phyloP scores from a whole-genome alignment of 2,329 filamentous ascomycete species.

The Rugonectria rugulosa region DNA sequence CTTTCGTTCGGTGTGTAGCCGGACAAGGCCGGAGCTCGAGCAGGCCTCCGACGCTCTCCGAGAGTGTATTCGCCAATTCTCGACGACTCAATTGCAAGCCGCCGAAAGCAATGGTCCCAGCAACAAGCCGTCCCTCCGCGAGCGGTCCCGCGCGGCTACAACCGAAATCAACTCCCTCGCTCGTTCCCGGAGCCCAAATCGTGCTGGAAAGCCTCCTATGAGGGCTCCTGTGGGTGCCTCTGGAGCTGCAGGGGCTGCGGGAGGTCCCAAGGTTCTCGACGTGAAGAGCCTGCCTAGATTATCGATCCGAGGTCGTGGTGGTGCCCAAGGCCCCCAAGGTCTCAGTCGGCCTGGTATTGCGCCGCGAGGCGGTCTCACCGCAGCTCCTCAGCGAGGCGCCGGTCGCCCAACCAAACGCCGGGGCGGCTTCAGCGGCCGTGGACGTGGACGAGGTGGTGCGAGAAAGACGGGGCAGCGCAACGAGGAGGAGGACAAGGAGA shows the following conservation, averaged over 20 bases:
- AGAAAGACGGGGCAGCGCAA: slow-evolving; percentile 24
- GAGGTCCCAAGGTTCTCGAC: slow-evolving; percentile 48
- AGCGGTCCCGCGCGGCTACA: slow-evolving; percentile 45
- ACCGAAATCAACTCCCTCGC: slow-evolving; percentile 45
- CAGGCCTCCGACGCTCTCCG: slow-evolving; percentile 42
- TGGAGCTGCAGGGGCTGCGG: slow-evolving; percentile 23
- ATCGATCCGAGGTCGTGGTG: slow-evolving; percentile 27
- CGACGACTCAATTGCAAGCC: slow-evolving; percentile 47
- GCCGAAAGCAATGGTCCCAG: slow-evolving; percentile 37
- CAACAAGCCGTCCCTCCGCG: slow-evolving; percentile 35
- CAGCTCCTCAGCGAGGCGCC: not conserved
- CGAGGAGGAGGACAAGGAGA: slow-evolving; percentile 36
- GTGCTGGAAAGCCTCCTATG: slow-evolving; percentile 1
- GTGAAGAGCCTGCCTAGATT: slow-evolving; percentile 46
- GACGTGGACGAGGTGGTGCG: slow-evolving; percentile 24
- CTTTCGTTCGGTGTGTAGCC: slow-evolving; percentile 48
- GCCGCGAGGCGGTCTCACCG: not conserved
- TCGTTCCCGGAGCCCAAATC: slow-evolving; percentile 26
- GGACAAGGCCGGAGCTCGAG: slow-evolving; percentile 45
- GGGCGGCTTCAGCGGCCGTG: slow-evolving; percentile 7
- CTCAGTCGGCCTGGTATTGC: slow-evolving; percentile 3
- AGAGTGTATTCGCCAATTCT: slow-evolving; percentile 48
- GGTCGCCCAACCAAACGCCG: not conserved
- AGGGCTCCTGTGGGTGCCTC: slow-evolving; percentile 15
- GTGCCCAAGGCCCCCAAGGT: slow-evolving; percentile 23